Evolutionary conservation across 768 basidiomycete species (phyloP).

Genomic region (Pisolithus albus): DNA sequence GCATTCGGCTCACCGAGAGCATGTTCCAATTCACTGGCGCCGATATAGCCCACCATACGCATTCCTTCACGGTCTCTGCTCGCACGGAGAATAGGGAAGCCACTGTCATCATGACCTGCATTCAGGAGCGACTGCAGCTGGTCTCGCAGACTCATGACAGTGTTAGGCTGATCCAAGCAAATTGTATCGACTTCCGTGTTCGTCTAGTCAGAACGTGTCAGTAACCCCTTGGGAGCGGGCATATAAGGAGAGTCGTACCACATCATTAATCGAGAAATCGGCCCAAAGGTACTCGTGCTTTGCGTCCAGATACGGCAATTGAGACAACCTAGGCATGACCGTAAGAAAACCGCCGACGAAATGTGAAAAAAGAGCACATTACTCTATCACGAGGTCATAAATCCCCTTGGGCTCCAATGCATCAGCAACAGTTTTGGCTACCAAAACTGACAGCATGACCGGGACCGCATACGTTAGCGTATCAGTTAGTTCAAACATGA

Average conservation of each 20-base stretch:
- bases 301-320: constrained; percentile 87
- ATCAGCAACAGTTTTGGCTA: constrained; percentile 36
- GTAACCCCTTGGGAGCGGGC: background rate
- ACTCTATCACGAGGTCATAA: constrained; percentile 94
- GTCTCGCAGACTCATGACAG: constrained; percentile 66
- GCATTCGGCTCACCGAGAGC: constrained; percentile 58
- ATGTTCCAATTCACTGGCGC: constrained; percentile 89
- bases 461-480: constrained; percentile 89
- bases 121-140: constrained; percentile 55
- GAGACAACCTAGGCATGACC: constrained; percentile 45
- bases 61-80: constrained; percentile 38
- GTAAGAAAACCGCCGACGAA: background rate
- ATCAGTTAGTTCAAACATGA: constrained; percentile 92
- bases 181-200: constrained; percentile 65
- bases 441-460: constrained; percentile 81
- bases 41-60: constrained; percentile 85
- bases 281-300: constrained; percentile 92
- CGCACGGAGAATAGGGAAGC: constrained; percentile 77
- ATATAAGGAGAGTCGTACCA: constrained; percentile 43
- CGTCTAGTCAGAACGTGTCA: constrained; percentile 38
- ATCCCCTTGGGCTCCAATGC: constrained; percentile 71
- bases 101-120: constrained; percentile 65
- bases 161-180: constrained; percentile 64
- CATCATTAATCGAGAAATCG: constrained; percentile 63
- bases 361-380: constrained; percentile 9